Conservation (phyloP, 164 flowering plant genomes). For the Cinnamomum chago region DNA sequence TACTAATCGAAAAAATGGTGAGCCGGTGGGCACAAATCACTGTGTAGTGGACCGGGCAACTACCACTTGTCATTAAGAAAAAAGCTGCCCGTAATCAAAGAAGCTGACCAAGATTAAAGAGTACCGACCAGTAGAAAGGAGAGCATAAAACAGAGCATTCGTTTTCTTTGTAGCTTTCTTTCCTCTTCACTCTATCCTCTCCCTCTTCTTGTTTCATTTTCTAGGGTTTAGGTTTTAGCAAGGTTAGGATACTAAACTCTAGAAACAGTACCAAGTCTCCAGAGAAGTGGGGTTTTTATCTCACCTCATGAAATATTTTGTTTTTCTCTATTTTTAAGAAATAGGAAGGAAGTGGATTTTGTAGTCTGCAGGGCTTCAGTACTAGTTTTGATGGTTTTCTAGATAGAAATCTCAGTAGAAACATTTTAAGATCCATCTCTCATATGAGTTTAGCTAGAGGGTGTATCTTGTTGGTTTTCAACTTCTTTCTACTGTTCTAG, state of each 20-base stretch:
- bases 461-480: neutral
- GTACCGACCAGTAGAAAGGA: neutral
- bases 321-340: neutral
- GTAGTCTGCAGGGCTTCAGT: neutral
- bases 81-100: conserved; percentile 1
- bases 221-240: neutral
- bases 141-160: neutral
- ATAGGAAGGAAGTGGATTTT: neutral
- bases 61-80: neutral
- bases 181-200: neutral
- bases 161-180: no score
- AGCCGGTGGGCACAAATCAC: neutral
- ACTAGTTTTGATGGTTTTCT: neutral
- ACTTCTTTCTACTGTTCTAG: neutral
- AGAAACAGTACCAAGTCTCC: neutral
- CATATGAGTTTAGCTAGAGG: neutral
- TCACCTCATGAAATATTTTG: neutral
- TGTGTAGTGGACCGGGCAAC: neutral
- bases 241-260: neutral
- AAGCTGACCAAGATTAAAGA: neutral
- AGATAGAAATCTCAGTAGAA: no score
- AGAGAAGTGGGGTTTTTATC: neutral
- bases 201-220: neutral
- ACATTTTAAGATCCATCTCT: no score
- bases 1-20: neutral